Conservation (phyloP, 805 yeast species). For the Sungouiella thailandica region DNA sequence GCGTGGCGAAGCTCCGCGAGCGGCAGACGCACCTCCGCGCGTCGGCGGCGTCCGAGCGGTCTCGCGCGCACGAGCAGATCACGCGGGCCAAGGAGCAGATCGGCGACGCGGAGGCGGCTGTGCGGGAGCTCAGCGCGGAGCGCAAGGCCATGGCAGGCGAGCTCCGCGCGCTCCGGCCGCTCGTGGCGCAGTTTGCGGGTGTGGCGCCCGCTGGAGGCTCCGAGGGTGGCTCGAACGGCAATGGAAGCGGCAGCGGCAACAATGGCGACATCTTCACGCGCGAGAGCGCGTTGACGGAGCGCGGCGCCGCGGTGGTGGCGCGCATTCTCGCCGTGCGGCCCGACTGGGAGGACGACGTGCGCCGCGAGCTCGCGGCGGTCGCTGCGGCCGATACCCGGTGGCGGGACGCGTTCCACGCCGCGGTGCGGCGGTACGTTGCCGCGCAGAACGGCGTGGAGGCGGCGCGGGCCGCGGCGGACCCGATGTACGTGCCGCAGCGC, state of each 20-base stretch:
- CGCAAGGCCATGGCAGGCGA: slow-evolving; percentile 17
- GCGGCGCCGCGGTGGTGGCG: slow-evolving; percentile 22
- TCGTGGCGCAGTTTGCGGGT: slow-evolving; percentile 19
- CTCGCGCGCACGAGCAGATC: slow-evolving; percentile 7
- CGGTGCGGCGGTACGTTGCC: slow-evolving; percentile 25
- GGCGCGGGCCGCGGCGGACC: slow-evolving; percentile 20
- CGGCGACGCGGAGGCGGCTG: slow-evolving; percentile 21
- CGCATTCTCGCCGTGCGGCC: slow-evolving; percentile 26
- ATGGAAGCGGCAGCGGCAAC: background rate
- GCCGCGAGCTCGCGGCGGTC: slow-evolving; percentile 21
- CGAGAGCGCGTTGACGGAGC: slow-evolving; percentile 25
- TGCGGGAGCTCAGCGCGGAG: slow-evolving; percentile 19
- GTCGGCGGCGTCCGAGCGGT: slow-evolving; percentile 6
- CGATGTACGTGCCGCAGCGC: slow-evolving; percentile 26
- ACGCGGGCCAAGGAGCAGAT: slow-evolving; percentile 17
- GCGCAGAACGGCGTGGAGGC: slow-evolving; percentile 25
- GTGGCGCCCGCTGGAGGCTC: background rate
- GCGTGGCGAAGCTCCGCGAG: slow-evolving; percentile 8
- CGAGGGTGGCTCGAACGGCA: background rate
- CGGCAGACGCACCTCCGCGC: slow-evolving; percentile 7
- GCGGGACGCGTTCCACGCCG: slow-evolving; percentile 24
- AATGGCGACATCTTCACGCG: slow-evolving; percentile 20
- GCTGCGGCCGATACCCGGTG: slow-evolving; percentile 27
- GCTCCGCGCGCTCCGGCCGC: slow-evolving; percentile 19
- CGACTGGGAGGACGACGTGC: slow-evolving; percentile 30